A percentile compares a stretch with the other conserved stretches of the same genome.
These are phyloP conservation scores for Cyberlindnera samutprakarnensis DNA, from an alignment of 805 yeast species.

Conservation along the genomic window DNA sequence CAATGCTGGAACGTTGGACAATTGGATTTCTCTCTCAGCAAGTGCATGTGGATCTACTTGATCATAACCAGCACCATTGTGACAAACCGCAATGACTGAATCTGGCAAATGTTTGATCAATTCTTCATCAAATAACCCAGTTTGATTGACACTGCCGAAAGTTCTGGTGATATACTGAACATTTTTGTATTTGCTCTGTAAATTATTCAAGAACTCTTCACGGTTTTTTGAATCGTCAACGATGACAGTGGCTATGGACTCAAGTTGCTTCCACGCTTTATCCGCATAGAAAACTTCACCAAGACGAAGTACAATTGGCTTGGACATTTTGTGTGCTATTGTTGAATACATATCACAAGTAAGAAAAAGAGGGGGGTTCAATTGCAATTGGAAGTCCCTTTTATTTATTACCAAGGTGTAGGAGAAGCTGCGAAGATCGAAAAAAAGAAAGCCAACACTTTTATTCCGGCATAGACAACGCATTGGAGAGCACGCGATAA, in stretches of 20 bases:
- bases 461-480: no score
- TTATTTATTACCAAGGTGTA: no score
- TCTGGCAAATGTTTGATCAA: slow-evolving; percentile 46
- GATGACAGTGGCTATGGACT: slow-evolving; percentile 37
- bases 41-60: slow-evolving; percentile 55
- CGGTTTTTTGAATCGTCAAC: slow-evolving; percentile 33
- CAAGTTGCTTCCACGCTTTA: slow-evolving; percentile 56
- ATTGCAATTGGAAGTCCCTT: no score
- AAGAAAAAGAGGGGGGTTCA: no score
- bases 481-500: no score
- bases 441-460: no score
- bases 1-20: slow-evolving; percentile 59
- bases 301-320: slow-evolving; percentile 58
- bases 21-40: slow-evolving; percentile 45
- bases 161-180: slow-evolving; percentile 41
- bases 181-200: slow-evolving; percentile 24
- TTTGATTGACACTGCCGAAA: slow-evolving; percentile 38
- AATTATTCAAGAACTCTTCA: slow-evolving; percentile 28
- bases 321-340: slow-evolving; percentile 15
- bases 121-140: slow-evolving; percentile 64
- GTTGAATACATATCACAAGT: no score
- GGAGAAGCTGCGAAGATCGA: no score
- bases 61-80: slow-evolving; percentile 73
- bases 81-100: slow-evolving; percentile 45
- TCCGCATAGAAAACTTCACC: slow-evolving; percentile 56